Percentiles rank a stretch among this genome's conserved stretches.
These are phyloP conservation scores for Diaporthe caulivora DNA, from an alignment of 2,329 filamentous ascomycete species.

Conservation along the genomic window DNA sequence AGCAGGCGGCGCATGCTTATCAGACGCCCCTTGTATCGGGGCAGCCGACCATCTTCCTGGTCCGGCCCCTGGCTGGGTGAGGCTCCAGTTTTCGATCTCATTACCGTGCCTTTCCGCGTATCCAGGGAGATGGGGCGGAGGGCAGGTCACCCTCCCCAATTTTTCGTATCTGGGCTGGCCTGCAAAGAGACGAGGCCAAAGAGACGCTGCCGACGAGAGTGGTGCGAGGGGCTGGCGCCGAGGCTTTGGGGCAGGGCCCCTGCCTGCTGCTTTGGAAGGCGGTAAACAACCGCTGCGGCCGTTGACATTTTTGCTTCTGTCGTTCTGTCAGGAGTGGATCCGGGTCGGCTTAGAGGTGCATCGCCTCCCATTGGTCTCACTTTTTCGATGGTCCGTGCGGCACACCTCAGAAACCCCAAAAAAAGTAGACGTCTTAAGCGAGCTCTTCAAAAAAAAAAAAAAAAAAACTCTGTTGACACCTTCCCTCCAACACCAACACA, in stretches of 20 bases:
- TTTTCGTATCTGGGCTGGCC: slow-evolving; percentile 7
- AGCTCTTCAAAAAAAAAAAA: slow-evolving; percentile 8
- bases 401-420: slow-evolving; percentile 23
- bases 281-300: slow-evolving; percentile 17
- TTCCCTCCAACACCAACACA: slow-evolving; percentile 4
- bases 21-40: slow-evolving; percentile 2
- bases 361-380: not conserved
- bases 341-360: not conserved
- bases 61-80: not conserved
- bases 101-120: not conserved
- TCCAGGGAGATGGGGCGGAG: no score
- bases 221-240: slow-evolving; percentile 13
- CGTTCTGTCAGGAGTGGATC: not conserved
- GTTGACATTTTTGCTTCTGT: not conserved
- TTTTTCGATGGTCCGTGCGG: slow-evolving; percentile 31
- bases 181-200: not conserved
- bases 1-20: not conserved
- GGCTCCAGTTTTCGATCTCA: not conserved
- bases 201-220: not conserved
- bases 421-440: not conserved
- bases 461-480: slow-evolving; percentile 14
- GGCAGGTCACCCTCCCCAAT: not conserved
- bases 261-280: slow-evolving; percentile 5
- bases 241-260: not conserved
- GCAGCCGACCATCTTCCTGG: not conserved